Base-by-base conservation (phyloP, 2,329 filamentous ascomycete species). In the Annulohypoxylon truncatum region DNA sequence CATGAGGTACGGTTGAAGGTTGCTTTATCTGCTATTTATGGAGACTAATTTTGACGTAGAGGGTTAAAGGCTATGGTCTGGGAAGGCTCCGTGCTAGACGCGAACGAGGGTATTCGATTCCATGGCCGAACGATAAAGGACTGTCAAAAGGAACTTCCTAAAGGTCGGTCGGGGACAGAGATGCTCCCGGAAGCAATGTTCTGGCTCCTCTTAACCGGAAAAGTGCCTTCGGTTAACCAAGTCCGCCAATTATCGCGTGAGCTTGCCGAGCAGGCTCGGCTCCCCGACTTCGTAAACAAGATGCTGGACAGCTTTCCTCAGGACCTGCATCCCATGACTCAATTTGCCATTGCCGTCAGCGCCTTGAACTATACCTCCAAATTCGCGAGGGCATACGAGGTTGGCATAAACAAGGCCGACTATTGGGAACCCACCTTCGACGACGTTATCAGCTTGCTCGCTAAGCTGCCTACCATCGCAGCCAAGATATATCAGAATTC, bases 131-230 rank as follows among this genome's bases (percentile, higher is more conserved):
- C 94, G 70, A 99, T 99, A 85, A 97, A 97, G 83, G 95, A 99
- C 78, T 99, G 96, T 84, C 96, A 98, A 79, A 88, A 90, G 72
- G 91, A 94, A 79, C 89, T 98, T 13, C 94, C 96, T 78, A 98
- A 97, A 85, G 96, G 95, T 72, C 93, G 87, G 64, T 89, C 92
- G 2, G 93, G 95, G 75, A 96, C 93, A 4, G 95, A 98, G 83
- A 99, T 98, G 96, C 88, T 98, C 10, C 96, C 96, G 50, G 96
- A 99, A 82, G 90, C 95, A 80, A 99, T 99, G 96, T 99, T 99
- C 87, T 99, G 96, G 96, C 89, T 98, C 42, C 89, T 99, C 53
- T 85, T 99, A 73, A 99, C 96, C 8, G 96, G 96, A 64, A 87
- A 96, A 80, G 92, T 98, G 20, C 96, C 96, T 22, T 92, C 92